phyloP scores from a whole-genome alignment of 2,329 filamentous ascomycete genomes.

The Pestalotiopsis sp. region DNA sequence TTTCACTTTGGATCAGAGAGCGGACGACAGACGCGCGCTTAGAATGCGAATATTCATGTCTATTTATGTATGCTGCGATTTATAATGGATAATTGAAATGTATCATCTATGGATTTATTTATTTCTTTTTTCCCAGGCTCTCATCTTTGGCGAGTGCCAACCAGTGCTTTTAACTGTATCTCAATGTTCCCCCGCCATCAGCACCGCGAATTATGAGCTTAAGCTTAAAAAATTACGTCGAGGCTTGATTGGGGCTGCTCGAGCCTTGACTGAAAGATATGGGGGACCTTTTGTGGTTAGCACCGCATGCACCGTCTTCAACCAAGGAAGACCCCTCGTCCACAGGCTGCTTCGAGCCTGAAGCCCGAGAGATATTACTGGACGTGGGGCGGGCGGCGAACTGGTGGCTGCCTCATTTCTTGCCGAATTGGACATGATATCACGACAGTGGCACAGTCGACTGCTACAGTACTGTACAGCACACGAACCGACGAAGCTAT shows the following conservation, averaged over 20 bases:
- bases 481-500: not conserved
- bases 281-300: not conserved
- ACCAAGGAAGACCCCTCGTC: not conserved
- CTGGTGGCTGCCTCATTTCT: not conserved
- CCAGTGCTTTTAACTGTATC: not conserved
- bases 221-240: not conserved
- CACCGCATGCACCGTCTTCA: not conserved
- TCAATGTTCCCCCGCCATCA: not conserved
- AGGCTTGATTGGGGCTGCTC: not conserved
- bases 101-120: not conserved
- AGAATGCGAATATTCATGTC: not conserved
- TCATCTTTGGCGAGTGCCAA: not conserved
- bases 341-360: not conserved
- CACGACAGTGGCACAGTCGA: not conserved
- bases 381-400: slow-evolving; percentile 1
- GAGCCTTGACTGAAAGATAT: not conserved
- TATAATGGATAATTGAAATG: not conserved
- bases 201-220: not conserved
- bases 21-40: slow-evolving; percentile 8
- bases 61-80: not conserved
- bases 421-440: not conserved
- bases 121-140: not conserved
- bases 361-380: not conserved
- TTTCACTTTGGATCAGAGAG: not conserved
- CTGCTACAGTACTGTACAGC: not conserved